phyloP scores from a whole-genome alignment of 257 asterid genomes.

The Perilla frutescens region DNA sequence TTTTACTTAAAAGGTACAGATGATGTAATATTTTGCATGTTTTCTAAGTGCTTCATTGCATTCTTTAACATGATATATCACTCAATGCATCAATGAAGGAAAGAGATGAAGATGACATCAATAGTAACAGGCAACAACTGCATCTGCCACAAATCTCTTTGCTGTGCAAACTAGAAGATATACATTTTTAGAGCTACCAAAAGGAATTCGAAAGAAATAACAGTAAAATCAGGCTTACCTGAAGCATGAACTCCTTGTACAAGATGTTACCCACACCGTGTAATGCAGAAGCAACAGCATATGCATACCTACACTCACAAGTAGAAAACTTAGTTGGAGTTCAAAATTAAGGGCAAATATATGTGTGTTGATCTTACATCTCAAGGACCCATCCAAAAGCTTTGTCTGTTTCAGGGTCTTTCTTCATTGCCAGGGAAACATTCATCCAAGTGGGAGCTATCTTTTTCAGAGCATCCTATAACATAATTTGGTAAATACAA shows the following conservation, averaged over 20 bases:
- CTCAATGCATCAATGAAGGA: background rate
- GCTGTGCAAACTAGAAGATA: slow-evolving; percentile 14
- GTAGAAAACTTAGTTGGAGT: slow-evolving; percentile 23
- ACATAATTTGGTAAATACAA: slow-evolving; percentile 30
- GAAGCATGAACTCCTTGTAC: slow-evolving; percentile 95
- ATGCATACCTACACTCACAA: slow-evolving; percentile 74
- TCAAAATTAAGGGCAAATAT: background rate
- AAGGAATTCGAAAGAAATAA: background rate
- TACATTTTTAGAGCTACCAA: no score
- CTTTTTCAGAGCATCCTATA: slow-evolving; percentile 69
- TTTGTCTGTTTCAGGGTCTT: slow-evolving; percentile 91
- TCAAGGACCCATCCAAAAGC: slow-evolving; percentile 99
- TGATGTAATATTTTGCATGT: background rate
- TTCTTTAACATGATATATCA: background rate
- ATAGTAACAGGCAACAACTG: background rate
- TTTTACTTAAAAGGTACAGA: background rate
- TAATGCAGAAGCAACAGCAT: slow-evolving; percentile 89
- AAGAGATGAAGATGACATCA: background rate
- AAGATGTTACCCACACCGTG: slow-evolving; percentile 82
- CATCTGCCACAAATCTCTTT: slow-evolving; percentile 7
- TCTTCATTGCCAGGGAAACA: slow-evolving; percentile 92
- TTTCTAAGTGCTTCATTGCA: background rate
- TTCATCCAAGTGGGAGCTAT: slow-evolving; percentile 99
- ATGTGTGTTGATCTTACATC: slow-evolving; percentile 55
- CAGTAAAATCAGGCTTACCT: slow-evolving; percentile 51